Conservation (phyloP, 352 stramenopile genomes). For the Globisporangium perplexum region DNA sequence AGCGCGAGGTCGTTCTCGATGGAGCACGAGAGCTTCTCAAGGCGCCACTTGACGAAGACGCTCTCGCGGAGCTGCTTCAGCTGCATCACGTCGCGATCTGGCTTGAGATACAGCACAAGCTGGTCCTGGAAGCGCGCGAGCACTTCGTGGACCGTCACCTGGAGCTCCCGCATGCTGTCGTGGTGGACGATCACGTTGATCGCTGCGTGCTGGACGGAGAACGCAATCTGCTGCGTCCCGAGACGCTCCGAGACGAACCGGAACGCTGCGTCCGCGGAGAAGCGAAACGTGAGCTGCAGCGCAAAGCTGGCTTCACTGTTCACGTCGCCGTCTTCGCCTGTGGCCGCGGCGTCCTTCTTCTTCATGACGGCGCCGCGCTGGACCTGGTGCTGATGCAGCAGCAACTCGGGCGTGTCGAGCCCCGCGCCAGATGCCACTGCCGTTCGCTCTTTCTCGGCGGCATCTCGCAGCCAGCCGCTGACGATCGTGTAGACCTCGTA, state of each 20-base stretch:
- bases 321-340: not conserved
- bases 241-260: slow-evolving; percentile 30
- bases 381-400: slow-evolving; percentile 6
- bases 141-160: slow-evolving; percentile 51
- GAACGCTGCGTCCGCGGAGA: slow-evolving; percentile 34
- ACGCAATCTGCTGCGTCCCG: slow-evolving; percentile 27
- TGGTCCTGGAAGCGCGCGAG: slow-evolving; percentile 35
- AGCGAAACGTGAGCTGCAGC: slow-evolving; percentile 48
- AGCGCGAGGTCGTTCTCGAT: slow-evolving; percentile 44
- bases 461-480: slow-evolving; percentile 9
- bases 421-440: slow-evolving; percentile 1
- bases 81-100: slow-evolving; percentile 45
- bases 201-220: slow-evolving; percentile 30
- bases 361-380: slow-evolving; percentile 1
- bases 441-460: not conserved
- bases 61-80: slow-evolving; percentile 28
- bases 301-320: slow-evolving; percentile 31
- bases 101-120: slow-evolving; percentile 45
- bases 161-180: slow-evolving; percentile 28
- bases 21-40: slow-evolving; percentile 34
- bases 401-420: not conserved
- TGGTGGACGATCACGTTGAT: slow-evolving; percentile 50
- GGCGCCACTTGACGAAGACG: slow-evolving; percentile 45
- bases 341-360: not conserved
- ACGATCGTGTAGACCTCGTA: slow-evolving; percentile 10